phyloP scores from a whole-genome alignment of 108 stramenopile genomes.

The Pinguiococcus pyrenoidosus region DNA sequence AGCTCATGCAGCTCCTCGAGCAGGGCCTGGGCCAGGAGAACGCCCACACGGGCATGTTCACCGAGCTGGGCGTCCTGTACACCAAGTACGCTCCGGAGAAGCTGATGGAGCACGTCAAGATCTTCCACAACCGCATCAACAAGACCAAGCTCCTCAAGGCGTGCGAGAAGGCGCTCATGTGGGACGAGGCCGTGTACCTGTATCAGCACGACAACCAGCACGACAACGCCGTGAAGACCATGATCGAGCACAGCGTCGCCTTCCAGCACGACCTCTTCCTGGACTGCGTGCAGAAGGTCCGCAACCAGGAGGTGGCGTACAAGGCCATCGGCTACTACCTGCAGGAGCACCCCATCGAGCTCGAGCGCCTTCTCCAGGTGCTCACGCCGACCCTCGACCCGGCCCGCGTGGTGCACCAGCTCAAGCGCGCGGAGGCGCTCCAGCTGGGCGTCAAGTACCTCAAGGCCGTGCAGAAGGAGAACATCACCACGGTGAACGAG shows the following conservation, averaged over 20 bases:
- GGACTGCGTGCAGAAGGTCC: conserved; percentile 84
- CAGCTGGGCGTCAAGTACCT: conserved; percentile 84
- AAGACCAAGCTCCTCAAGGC: conserved; percentile 93
- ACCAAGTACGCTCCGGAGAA: conserved; percentile 93
- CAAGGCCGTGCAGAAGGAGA: conserved; percentile 84
- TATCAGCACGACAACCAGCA: conserved; percentile 93
- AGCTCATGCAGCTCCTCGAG: conserved; percentile 93
- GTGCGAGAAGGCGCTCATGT: conserved; percentile 91
- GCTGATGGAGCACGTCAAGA: conserved; percentile 99
- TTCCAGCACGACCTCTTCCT: conserved; percentile 93
- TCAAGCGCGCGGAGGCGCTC: conserved; percentile 82
- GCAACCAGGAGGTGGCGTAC: conserved; percentile 95
- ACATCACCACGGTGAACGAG: conserved; percentile 94
- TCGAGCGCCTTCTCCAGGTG: conserved; percentile 83
- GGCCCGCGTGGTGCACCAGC: conserved; percentile 87
- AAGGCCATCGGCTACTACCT: conserved; percentile 92
- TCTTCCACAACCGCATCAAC: conserved; percentile 93
- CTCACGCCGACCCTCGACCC: conserved; percentile 86
- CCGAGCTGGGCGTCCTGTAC: conserved; percentile 98
- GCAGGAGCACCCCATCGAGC: conserved; percentile 63
- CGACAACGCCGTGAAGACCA: conserved; percentile 91
- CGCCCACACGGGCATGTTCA: conserved; percentile 97
- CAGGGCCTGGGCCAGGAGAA: conserved; percentile 93
- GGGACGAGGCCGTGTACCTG: conserved; percentile 86
- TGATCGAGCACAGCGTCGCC: conserved; percentile 86